A percentile compares a stretch with the other conserved stretches of the same genome.
These are phyloP conservation scores for Alternaria consortialis DNA, from an alignment of 2,329 filamentous ascomycete species.

Conservation along the genomic window DNA sequence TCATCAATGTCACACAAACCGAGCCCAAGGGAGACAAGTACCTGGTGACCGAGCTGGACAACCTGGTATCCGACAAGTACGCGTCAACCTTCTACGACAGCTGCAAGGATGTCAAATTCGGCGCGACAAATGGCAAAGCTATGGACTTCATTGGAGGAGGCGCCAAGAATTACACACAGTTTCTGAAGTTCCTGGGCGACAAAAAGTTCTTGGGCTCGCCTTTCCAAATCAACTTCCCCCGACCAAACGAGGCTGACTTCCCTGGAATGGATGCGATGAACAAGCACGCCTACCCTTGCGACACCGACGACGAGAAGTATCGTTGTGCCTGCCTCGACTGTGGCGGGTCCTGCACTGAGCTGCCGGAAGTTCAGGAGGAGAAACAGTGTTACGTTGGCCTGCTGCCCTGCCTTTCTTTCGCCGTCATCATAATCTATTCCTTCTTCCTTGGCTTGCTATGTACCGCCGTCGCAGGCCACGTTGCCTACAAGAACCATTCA, in stretches of 20 bases:
- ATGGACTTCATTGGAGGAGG: conserved; percentile 97
- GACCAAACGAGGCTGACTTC: conserved; percentile 65
- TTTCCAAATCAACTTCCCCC: conserved; percentile 96
- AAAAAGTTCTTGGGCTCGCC: conserved; percentile 92
- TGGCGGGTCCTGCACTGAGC: conserved; percentile 80
- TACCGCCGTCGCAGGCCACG: conserved; percentile 74
- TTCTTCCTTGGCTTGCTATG: conserved; percentile 74
- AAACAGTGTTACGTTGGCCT: conserved; percentile 82
- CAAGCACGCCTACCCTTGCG: conserved; percentile 84
- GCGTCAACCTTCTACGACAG: conserved; percentile 92
- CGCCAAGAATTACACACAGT: conserved; percentile 85
- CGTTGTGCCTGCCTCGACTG: conserved; percentile 96
- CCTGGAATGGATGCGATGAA: conserved; percentile 75
- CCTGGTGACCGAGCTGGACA: conserved; percentile 89
- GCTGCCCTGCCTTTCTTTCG: conserved; percentile 93
- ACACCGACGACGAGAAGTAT: conserved; percentile 84
- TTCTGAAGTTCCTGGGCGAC: conserved; percentile 91
- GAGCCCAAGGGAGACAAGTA: conserved; percentile 67
- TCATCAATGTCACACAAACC: conserved; percentile 88
- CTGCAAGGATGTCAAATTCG: conserved; percentile 99
- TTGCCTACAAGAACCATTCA: conserved; percentile 77
- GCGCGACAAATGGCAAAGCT: conserved; percentile 88
- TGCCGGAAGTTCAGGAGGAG: conserved; percentile 76
- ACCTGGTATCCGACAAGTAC: conserved; percentile 84
- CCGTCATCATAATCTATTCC: conserved; percentile 86